phyloP scores from a whole-genome alignment of 2,329 filamentous ascomycete genomes.

The Colletotrichum lini region DNA sequence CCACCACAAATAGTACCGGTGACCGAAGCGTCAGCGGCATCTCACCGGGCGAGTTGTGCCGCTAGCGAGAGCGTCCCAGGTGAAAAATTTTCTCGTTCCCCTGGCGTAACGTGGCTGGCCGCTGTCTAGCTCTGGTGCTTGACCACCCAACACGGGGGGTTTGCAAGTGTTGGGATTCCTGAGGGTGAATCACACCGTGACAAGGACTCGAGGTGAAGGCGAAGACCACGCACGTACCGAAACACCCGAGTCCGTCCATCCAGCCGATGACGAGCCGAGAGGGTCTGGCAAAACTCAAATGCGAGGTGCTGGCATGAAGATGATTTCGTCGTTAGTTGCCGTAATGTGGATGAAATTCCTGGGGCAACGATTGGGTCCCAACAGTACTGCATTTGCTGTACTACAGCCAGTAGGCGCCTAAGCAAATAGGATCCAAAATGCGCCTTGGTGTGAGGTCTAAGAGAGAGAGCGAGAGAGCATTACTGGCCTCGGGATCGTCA shows the following conservation, averaged over 20 bases:
- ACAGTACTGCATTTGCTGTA: background rate
- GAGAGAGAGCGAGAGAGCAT: background rate
- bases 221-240: constrained; percentile 13
- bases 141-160: constrained; percentile 25
- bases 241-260: constrained; percentile 22
- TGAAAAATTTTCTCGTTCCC: constrained; percentile 39
- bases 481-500: background rate
- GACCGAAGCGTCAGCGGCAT: constrained; percentile 19
- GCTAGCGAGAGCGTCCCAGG: constrained; percentile 32
- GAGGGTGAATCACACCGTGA: constrained; percentile 36
- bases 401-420: background rate
- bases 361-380: background rate
- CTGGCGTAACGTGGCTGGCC: constrained; percentile 39
- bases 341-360: constrained; percentile 35
- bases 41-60: constrained; percentile 34
- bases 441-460: constrained; percentile 5
- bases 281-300: constrained; percentile 13
- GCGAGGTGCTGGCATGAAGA: constrained; percentile 28
- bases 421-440: background rate
- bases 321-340: constrained; percentile 19
- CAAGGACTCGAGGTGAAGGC: constrained; percentile 29
- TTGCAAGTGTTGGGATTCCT: constrained; percentile 36
- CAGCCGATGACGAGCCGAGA: constrained; percentile 2
- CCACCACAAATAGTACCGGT: constrained; percentile 14
- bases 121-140: constrained; percentile 26